phyloP scores from a whole-genome alignment of 2,329 filamentous ascomycete species.

The Exophiala phaeomuriformis region DNA sequence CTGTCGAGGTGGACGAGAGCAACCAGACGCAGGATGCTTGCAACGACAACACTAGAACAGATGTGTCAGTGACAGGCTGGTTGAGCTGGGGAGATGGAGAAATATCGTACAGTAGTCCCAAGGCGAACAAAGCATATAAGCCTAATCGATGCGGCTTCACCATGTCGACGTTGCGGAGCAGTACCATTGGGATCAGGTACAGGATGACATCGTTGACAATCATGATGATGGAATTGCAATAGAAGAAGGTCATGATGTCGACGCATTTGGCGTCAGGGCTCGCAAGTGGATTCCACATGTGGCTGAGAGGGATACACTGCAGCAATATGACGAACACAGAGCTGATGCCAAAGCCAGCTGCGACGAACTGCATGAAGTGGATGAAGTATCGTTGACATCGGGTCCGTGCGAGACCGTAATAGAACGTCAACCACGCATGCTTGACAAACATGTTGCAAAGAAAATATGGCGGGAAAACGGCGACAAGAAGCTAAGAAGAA shows the following conservation, averaged over 20 bases:
- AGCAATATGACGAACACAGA: conserved; percentile 15
- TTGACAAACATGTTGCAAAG: conserved; percentile 24
- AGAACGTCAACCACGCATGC: conserved; percentile 23
- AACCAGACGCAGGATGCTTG: conserved; percentile 18
- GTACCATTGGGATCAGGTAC: conserved; percentile 18
- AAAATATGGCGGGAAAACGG: conserved; percentile 20
- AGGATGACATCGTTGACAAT: conserved; percentile 20
- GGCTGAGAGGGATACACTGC: conserved; percentile 16
- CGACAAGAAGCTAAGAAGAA: conserved; percentile 13
- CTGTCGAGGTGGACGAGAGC: conserved; percentile 12
- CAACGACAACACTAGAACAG: conserved; percentile 14
- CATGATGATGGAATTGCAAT: conserved; percentile 19
- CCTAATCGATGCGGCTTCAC: conserved; percentile 14
- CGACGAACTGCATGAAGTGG: conserved; percentile 18
- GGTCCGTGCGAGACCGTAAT: conserved; percentile 19
- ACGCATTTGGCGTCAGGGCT: conserved; percentile 8
- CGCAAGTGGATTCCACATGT: conserved; percentile 4
- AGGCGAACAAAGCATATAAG: conserved; percentile 16
- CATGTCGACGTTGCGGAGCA: conserved; percentile 20
- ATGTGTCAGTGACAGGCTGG: too few relatives aligned
- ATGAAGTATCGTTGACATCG: conserved; percentile 17
- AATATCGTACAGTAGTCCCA: conserved; percentile 17
- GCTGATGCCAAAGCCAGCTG: conserved; percentile 17
- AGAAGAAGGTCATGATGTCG: conserved; percentile 18
- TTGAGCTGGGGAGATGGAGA: background rate